Evolutionary conservation across 805 yeast genomes (phyloP).

Genomic region (Wickerhamiella bombiphila): DNA sequence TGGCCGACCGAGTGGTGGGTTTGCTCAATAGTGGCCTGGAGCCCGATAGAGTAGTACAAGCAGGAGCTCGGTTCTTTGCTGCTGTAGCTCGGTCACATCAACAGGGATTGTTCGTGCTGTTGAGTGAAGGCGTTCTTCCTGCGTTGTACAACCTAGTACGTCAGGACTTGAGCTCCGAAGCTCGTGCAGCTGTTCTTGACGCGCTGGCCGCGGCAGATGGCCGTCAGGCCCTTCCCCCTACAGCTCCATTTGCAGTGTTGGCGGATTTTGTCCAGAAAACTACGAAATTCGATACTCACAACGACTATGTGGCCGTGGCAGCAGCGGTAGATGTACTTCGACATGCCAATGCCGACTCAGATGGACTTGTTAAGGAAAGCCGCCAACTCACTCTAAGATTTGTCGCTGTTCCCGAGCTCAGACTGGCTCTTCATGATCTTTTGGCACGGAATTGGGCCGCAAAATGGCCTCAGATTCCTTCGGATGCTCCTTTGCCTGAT

Average conservation of each 20-base stretch:
- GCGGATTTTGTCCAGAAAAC: not conserved
- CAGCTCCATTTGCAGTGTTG: too few relatives aligned
- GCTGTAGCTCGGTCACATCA: slow-evolving; percentile 18
- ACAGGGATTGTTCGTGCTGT: slow-evolving; percentile 26
- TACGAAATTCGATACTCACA: not conserved
- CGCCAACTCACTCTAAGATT: not conserved
- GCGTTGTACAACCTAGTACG: not conserved
- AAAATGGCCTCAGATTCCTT: not conserved
- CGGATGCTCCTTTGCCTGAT: slow-evolving; percentile 11
- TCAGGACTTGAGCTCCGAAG: slow-evolving; percentile 4
- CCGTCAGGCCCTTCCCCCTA: too few relatives aligned
- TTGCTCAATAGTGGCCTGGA: slow-evolving; percentile 41
- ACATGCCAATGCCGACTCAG: not conserved
- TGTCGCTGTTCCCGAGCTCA: not conserved
- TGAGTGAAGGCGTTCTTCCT: slow-evolving; percentile 6
- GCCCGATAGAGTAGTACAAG: slow-evolving; percentile 6
- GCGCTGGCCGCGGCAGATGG: slow-evolving; percentile 8
- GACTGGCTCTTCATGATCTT: not conserved
- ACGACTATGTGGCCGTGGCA: not conserved
- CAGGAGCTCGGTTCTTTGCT: slow-evolving; percentile 4
- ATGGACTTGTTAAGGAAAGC: too few relatives aligned
- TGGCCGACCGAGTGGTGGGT: slow-evolving; percentile 43
- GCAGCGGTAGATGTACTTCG: not conserved
- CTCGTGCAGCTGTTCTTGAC: slow-evolving; percentile 8
- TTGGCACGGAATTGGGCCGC: not conserved